Base-by-base conservation (phyloP, 305 asterid species). In the Solanum aculeatissimum region DNA sequence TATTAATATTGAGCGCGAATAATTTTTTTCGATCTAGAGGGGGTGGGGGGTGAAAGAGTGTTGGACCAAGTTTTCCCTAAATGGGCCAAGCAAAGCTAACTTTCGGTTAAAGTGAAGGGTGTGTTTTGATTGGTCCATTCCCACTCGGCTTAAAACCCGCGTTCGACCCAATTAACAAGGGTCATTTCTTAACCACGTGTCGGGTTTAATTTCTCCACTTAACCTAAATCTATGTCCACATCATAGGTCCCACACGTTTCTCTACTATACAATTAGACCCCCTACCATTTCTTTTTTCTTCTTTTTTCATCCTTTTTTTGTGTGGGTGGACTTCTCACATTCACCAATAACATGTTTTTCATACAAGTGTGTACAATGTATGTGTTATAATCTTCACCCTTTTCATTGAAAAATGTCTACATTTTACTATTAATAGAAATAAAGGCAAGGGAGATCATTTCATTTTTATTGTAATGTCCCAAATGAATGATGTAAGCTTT, bases 221-320 rank as follows among this genome's bases (percentile, higher is more conserved):
- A 85, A 89, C 92, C 92, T 79, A 87, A 91, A 86, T 85, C 86
- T 58, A 47, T 54, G 91, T 92, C 92, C 79, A 91, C 91, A 84
- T 92, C 94, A 72, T 54, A 10, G 54, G 90, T 83, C 93, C 95
- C 93, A 94, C 97, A 88, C 97, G 97, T 89, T 89, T 89, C 66
- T 66, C 80, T 86, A 57, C 65, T 78, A 55, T 42, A 38, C 71
- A 84, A 21, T 71, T 78, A 21, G 55, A 83, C 85, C 85, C 85
- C 79, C 9, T n/a, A 25, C 21, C 53, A 82, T 14, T 60, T 45
- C n/a, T 13, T 63, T 38, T 9, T 23, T 63, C 68, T 38, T 2
- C 14, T 16, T 25, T 25, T 53, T 42, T 5, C 54, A 60, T 55
- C 32, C 60, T 23, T 42, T 40, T 55, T n/a, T 7, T 45, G 15